Base-by-base conservation (phyloP, 179 eudicot genomes). In the Heliamphora pulchella region DNA sequence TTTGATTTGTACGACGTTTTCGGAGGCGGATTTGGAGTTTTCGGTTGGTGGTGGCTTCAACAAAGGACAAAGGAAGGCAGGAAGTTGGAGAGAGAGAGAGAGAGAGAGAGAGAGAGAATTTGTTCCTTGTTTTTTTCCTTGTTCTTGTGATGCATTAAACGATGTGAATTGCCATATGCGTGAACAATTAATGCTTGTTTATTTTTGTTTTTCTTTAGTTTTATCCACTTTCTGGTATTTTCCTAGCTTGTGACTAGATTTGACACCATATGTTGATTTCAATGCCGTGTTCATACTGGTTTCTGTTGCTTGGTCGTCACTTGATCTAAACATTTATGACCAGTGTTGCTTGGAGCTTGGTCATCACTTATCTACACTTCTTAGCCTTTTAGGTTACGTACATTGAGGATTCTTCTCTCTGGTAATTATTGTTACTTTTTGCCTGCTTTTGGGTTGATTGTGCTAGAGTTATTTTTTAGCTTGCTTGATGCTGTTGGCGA, bases 401-500 rank as follows among this genome's bases (percentile, higher is more conserved):
- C 48, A 10, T 22, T 4, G 17, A 44, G 11, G 41, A 50, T 44
- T 53, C 66, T 58, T 74, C 3, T 57, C 55, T 53, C 10, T 5
- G 4, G 67, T 22, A 0, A 59, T 61, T 62, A 18, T 81, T 65
- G 41, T 74, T 50, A 63, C 59, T 74, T 65, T 51, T 39, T 79
- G 44, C 63, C 61, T 73, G 55, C 43, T 15, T 61, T 64, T 75
- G 62, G 64, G 77, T 82, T 51, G 81, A 84, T 79, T 80, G 74
- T 78, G 67, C 70, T 85, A 71, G 65, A 82, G 74, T 79, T 67
- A 41, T 76, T 73, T 55, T 55, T 8, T 58, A 18, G 71, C 17
- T 82, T 84, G 84, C 86, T 81, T 84, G 67, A 67, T 59, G 81
- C 78, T 8, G 80, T 74, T 81, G 75, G 64, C 64, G 69, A 62